Evolutionary conservation across 768 basidiomycete genomes (phyloP), one percentile per base, ranked within the genome.

Genomic region (Rhizopogon vesiculosus): DNA sequence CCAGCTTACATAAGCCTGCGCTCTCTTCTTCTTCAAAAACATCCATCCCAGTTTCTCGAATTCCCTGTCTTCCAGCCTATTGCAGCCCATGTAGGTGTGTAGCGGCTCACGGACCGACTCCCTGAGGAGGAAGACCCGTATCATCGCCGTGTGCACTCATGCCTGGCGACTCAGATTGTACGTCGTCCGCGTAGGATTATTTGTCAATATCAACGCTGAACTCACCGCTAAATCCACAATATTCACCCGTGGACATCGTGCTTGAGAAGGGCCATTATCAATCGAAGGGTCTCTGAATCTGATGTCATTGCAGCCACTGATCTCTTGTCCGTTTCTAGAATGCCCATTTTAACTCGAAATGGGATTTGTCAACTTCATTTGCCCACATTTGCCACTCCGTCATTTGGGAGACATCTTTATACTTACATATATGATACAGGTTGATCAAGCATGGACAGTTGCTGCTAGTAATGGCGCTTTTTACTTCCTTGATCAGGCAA

Each of bases 1-100:
- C 25, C 7, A 19, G 19, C n/a, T 44, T 60, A 45, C 46, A 31
- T 58, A 58, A 58, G 35, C 59, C 8, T 3, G 29, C 18, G 13
- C 40, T 7, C 16, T 12, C n/a, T 46, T 13, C 25, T 25, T 25
- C 25, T 22, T n/a, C 45, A 46, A 46, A 18, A 46, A 46, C 45
- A 28, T 18, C 31, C 2, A 33, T 33, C 10, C 31, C 8, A 33
- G 9, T 33, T 33, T 33, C 31, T 33, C 1, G 31, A 33, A 33
- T 25, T 25, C 25, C 25, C 25, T 25, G 25, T 25, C 25, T 25
- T 25, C 25, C 25, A 25, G 25, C 6, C 31, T 7, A 7, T 31
- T 31, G 29, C 29, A 31, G 8, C 29, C 31, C 31, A 31, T 31
- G 5, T 0, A 9, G 31, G 25, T 25, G 3, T 25, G 25, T 33